phyloP scores from a whole-genome alignment of 2,329 filamentous ascomycete species.

The Colletotrichum sp. region DNA sequence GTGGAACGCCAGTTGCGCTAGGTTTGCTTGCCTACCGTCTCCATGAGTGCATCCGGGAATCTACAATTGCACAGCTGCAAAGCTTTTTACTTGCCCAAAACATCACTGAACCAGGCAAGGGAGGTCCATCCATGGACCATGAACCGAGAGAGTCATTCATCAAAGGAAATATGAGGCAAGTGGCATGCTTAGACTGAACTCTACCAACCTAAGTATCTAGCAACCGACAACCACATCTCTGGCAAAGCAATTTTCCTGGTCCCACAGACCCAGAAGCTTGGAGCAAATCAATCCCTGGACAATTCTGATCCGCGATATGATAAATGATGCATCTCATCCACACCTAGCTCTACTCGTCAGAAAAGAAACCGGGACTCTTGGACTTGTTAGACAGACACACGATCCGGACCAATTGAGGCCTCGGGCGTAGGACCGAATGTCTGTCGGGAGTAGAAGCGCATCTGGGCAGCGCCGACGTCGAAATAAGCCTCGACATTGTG shows the following conservation, averaged over 20 bases:
- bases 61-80: background rate
- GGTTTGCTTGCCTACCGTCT: background rate
- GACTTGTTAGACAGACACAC: background rate
- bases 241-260: background rate
- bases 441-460: slow-evolving; percentile 45
- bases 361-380: background rate
- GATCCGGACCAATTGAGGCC: background rate
- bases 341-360: background rate
- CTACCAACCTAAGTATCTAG: slow-evolving; percentile 3
- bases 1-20: background rate
- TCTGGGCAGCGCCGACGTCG: slow-evolving; percentile 50
- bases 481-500: slow-evolving; percentile 56
- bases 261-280: background rate
- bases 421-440: slow-evolving; percentile 11
- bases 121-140: background rate
- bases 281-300: background rate
- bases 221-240: background rate
- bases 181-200: slow-evolving; percentile 4
- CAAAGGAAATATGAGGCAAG: background rate
- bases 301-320: background rate
- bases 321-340: background rate
- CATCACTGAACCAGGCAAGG: background rate
- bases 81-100: background rate
- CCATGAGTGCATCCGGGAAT: background rate
- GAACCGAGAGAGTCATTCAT: background rate